Base-by-base conservation (phyloP, 805 yeast species). In the Starmerella stigmatis region DNA sequence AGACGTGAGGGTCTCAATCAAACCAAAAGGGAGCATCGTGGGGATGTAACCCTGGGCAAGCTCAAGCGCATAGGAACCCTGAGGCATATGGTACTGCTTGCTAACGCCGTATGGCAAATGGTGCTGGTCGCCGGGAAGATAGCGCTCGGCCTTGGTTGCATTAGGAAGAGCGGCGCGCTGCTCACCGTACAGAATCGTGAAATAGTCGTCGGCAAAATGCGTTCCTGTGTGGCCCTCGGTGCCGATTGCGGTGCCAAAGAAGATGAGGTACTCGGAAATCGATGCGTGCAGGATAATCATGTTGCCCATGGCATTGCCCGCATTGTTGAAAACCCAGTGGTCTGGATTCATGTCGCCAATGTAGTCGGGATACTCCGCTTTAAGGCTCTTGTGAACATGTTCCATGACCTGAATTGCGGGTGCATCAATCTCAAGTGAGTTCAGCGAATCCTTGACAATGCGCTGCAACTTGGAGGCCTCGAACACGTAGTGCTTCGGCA, bases 1-100 rank as follows among this genome's bases (percentile, higher is more conserved):
- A 33, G 94, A 80, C 43, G 80, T 73, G 48, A 81, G 58, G 4
- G 81, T 75, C 60, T 86, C 94, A 41, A 84, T 67, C 65, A 89
- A 78, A 0, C 98, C 98, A 62, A 92, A 92, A 17, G 97, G 97
- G 49, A 92, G 72, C 98, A 92, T 92, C 34, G 89, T 80, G 28
- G 98, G 97, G 54, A 92, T 85, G 94, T 95, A 92, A 49, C 98
- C 98, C 68, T 89, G 97, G 7, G 98, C 98, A 58, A 89, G 72
- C 63, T 92, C 98, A 53, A 92, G 68, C 10, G 98, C 96, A 65
- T 79, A 92, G 0, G 83, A 71, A 29, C 81, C 94, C 25, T 74
- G 63, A 2, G 84, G 81, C 94, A 92, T 85, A 22, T 77, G 55
- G 64, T 92, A 92, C 66, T 92, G 98, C 66, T 84, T 86, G 55